These are phyloP conservation scores for Cordia subcordata DNA, from an alignment of 257 asterid species.

Conservation along the genomic window DNA sequence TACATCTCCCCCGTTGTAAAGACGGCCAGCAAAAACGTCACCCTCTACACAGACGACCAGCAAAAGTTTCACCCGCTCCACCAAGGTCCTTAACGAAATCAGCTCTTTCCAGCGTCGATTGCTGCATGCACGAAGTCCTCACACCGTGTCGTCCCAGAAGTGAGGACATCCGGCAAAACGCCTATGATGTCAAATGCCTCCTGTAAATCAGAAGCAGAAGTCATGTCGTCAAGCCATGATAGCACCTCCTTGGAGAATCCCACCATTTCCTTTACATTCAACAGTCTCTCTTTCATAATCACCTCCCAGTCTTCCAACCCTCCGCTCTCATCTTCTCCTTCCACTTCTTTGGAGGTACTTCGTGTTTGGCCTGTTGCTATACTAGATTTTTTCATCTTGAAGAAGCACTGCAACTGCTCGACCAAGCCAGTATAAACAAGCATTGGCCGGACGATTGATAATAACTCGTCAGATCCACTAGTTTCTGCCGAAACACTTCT, in stretches of 20 bases:
- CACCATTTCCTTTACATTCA: conserved; percentile 75
- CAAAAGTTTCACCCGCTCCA: no score
- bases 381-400: conserved; percentile 48
- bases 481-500: conserved; percentile 25
- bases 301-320: conserved; percentile 83
- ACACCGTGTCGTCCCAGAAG: conserved; percentile 45
- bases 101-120: conserved; percentile 57
- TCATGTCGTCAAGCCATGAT: conserved; percentile 83
- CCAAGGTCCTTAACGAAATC: no score
- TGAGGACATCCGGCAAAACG: conserved; percentile 60
- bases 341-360: conserved; percentile 24
- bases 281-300: conserved; percentile 64
- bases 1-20: no score
- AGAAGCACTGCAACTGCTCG: conserved; percentile 82
- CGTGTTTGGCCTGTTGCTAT: conserved; percentile 17
- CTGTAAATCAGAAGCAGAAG: conserved; percentile 63
- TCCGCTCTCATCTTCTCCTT: conserved; percentile 46
- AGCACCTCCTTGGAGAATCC: conserved; percentile 82
- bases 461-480: conserved; percentile 46
- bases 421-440: conserved; percentile 90
- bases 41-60: no score
- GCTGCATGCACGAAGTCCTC: conserved; percentile 85
- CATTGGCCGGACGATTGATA: conserved; percentile 77
- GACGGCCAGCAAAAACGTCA: no score
- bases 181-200: conserved; percentile 85